Evolutionary conservation across 73 alveolate genomes (phyloP).

Genomic region (Tetrahymena thermophila): DNA sequence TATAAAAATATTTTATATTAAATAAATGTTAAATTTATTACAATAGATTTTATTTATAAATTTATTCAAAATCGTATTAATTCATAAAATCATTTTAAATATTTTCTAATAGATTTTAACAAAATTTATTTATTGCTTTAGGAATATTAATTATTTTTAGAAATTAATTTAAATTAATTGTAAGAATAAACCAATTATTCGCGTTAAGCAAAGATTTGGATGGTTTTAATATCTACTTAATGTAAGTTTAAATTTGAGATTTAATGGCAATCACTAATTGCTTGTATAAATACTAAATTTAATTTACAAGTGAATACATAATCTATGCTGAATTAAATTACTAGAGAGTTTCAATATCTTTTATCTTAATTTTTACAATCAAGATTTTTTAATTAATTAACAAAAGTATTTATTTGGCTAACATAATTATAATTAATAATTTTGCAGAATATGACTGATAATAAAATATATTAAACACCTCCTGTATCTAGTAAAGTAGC

Average conservation of each 20-base stretch:
- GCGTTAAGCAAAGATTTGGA: not conserved
- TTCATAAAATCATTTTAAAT: too few relatives aligned
- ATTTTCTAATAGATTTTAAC: not conserved
- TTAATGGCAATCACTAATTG: not conserved
- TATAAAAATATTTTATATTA: too few relatives aligned
- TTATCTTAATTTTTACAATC: not conserved
- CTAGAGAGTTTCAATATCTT: not conserved
- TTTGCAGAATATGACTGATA: not conserved
- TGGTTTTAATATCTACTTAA: not conserved
- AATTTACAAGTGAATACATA: not conserved
- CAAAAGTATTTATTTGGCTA: not conserved
- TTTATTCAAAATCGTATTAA: too few relatives aligned
- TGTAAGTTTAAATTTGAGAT: not conserved
- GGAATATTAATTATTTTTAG: not conserved
- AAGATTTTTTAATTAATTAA: not conserved
- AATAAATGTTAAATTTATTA: too few relatives aligned
- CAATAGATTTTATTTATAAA: too few relatives aligned
- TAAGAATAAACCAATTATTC: too few relatives aligned
- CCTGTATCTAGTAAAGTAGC: not conserved
- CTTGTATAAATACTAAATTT: too few relatives aligned
- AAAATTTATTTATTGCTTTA: not conserved
- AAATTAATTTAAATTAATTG: not conserved
- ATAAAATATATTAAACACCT: not conserved
- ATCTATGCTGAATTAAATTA: not conserved
- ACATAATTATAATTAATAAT: not conserved